Evolutionary conservation across 2,329 filamentous ascomycete species (phyloP).

Genomic region (Arthrobotrys conoides): DNA sequence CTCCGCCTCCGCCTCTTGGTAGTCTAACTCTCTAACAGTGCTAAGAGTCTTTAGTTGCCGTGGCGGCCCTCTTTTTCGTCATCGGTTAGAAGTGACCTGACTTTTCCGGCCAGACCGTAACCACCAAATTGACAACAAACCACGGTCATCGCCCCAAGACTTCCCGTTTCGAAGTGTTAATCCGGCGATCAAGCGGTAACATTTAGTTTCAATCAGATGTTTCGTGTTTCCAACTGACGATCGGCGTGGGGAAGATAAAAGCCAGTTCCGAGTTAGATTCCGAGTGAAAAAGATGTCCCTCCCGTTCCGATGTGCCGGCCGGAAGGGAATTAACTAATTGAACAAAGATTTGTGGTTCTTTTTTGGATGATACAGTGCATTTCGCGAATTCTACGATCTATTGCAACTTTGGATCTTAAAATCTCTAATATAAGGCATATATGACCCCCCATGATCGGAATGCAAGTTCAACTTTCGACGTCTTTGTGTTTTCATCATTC

Average conservation of each 20-base stretch:
- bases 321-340: not conserved
- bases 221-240: not conserved
- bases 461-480: not conserved
- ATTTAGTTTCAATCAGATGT: constrained; percentile 26
- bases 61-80: constrained; percentile 17
- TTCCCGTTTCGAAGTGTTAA: constrained; percentile 28
- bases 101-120: constrained; percentile 34
- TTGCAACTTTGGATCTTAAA: constrained; percentile 3
- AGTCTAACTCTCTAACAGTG: constrained; percentile 37
- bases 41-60: not conserved
- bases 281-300: not conserved
- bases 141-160: constrained; percentile 37
- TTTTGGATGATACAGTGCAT: constrained; percentile 2
- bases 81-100: constrained; percentile 38
- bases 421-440: constrained; percentile 7
- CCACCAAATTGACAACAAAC: not conserved
- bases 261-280: constrained; percentile 23
- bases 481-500: not conserved
- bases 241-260: not conserved
- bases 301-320: constrained; percentile 5
- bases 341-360: not conserved
- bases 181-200: constrained; percentile 45
- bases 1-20: not conserved
- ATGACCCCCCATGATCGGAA: constrained; percentile 12
- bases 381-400: not conserved